These are phyloP conservation scores for Sclerotinia spermophila DNA, from an alignment of 2,329 filamentous ascomycete species.

Conservation along the genomic window DNA sequence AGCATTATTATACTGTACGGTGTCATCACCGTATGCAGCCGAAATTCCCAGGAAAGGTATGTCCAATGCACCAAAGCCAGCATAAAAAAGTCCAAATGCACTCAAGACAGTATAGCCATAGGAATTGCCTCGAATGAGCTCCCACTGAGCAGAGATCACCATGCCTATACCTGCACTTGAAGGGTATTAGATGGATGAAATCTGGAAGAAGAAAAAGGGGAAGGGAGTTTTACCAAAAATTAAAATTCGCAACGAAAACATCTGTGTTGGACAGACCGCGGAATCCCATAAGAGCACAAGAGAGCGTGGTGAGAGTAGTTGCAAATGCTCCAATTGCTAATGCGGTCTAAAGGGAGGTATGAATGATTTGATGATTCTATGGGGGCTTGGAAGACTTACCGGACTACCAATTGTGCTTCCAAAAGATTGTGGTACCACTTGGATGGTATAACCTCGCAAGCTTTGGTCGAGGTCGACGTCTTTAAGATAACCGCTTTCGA, in stretches of 20 bases:
- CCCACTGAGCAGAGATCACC: constrained; percentile 54
- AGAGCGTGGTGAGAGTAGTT: constrained; percentile 52
- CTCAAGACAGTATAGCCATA: constrained; percentile 52
- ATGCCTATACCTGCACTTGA: constrained; percentile 47
- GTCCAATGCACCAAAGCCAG: constrained; percentile 47
- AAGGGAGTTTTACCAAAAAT: neutral
- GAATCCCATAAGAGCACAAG: constrained; percentile 53
- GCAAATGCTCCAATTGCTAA: constrained; percentile 51
- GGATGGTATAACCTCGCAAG: neutral
- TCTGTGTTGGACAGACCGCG: constrained; percentile 49
- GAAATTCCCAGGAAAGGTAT: constrained; percentile 46
- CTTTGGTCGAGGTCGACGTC: neutral
- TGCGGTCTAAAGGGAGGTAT: constrained; percentile 39
- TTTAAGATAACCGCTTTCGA: neutral
- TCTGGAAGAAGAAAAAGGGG: neutral
- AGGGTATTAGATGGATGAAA: constrained; percentile 27
- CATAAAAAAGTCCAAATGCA: constrained; percentile 52
- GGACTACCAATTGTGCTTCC: neutral
- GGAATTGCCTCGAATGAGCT: constrained; percentile 49
- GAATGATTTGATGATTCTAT: neutral
- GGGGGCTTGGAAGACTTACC: neutral
- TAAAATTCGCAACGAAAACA: constrained; percentile 46
- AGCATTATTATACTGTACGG: neutral
- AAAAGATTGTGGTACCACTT: neutral
- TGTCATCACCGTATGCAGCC: constrained; percentile 17